phyloP scores from a whole-genome alignment of 139 green algal genomes.

The Desmodesmus armatus region DNA sequence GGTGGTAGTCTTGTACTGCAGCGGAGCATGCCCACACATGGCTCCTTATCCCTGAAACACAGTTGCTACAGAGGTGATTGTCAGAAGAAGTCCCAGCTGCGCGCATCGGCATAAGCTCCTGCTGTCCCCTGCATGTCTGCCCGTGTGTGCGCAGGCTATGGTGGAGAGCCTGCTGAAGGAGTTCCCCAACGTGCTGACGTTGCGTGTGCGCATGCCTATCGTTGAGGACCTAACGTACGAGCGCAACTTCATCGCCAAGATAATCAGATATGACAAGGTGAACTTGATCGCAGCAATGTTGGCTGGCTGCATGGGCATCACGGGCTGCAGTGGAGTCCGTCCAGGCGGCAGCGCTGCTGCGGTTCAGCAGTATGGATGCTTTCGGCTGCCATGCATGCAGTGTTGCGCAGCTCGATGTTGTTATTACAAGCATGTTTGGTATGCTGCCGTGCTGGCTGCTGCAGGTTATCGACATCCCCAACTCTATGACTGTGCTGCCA shows the following conservation, averaged over 20 bases:
- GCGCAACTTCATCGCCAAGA: conserved; percentile 99
- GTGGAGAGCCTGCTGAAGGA: conserved; percentile 91
- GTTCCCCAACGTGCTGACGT: conserved; percentile 93
- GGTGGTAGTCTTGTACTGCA: too few relatives aligned
- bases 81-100: too few relatives aligned
- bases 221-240: conserved; percentile 89
- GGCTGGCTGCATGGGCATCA: too few relatives aligned
- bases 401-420: not conserved
- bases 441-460: conserved; percentile 1
- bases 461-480: conserved; percentile 91
- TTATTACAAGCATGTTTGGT: too few relatives aligned
- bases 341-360: not conserved
- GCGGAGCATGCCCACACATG: too few relatives aligned
- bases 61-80: not conserved
- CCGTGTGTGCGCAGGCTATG: conserved; percentile 72
- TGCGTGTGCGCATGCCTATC: conserved; percentile 98
- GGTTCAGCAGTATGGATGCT: not conserved
- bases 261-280: conserved; percentile 96
- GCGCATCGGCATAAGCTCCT: too few relatives aligned
- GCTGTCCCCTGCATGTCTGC: not conserved
- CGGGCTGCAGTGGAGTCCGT: too few relatives aligned
- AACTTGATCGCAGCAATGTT: too few relatives aligned
- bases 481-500: conserved; percentile 98
- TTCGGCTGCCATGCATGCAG: not conserved
- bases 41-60: too few relatives aligned